Conservation (phyloP, 2,329 filamentous ascomycete genomes). For the Fusarium xylarioides region DNA sequence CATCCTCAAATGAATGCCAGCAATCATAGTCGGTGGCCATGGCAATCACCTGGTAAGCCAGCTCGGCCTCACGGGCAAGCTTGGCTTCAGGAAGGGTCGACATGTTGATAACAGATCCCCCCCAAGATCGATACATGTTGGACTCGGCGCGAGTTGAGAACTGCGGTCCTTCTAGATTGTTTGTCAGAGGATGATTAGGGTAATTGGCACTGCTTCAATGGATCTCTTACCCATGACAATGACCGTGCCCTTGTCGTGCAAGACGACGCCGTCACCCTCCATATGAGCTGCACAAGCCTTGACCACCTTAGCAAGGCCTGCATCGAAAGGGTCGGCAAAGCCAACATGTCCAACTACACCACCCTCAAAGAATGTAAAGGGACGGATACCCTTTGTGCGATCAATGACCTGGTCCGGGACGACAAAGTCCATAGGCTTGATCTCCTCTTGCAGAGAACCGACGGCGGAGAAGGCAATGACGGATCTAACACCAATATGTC, state of each 20-base stretch:
- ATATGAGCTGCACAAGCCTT: constrained; percentile 77
- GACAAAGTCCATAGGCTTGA: constrained; percentile 96
- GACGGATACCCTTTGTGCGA: constrained; percentile 92
- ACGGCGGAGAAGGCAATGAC: constrained; percentile 97
- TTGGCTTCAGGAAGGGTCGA: constrained; percentile 94
- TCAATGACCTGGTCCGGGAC: constrained; percentile 97
- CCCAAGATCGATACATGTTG: constrained; percentile 93
- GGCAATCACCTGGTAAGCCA: constrained; percentile 97
- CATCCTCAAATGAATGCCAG: constrained; percentile 86
- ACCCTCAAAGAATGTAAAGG: constrained; percentile 94
- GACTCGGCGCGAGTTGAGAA: constrained; percentile 97
- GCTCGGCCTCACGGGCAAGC: constrained; percentile 93
- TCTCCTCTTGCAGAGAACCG: constrained; percentile 88
- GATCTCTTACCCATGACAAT: constrained; percentile 81
- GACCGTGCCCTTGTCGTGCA: constrained; percentile 86
- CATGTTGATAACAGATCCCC: constrained; percentile 98
- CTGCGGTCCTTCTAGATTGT: constrained; percentile 83
- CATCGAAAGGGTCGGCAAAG: constrained; percentile 95
- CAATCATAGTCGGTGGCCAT: constrained; percentile 99
- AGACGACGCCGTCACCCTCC: constrained; percentile 82
- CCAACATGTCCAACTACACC: constrained; percentile 94
- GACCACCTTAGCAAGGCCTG: constrained; percentile 77
- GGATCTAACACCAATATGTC: constrained; percentile 86
- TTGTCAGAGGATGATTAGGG: constrained; percentile 27
- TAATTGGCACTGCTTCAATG: neutral